phyloP scores from a whole-genome alignment of 2,329 filamentous ascomycete species.

The Pseudogymnoascus sp. region DNA sequence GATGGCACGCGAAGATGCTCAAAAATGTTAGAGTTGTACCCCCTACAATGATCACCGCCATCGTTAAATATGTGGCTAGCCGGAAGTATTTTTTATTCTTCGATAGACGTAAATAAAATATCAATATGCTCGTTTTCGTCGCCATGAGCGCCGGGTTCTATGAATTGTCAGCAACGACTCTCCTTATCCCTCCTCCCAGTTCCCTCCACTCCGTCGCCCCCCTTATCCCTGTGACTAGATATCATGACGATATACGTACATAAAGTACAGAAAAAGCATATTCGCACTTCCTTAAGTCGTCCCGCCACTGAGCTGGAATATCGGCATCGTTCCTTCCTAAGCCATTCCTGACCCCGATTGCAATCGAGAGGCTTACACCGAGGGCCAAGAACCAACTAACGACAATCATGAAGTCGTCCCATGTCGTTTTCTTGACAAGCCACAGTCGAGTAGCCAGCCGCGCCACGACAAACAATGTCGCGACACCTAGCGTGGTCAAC shows the following conservation, averaged over 20 bases:
- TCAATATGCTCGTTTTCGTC: conserved; percentile 83
- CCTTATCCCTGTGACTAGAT: not conserved
- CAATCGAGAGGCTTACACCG: conserved; percentile 59
- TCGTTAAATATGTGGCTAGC: conserved; percentile 70
- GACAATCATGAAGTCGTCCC: conserved; percentile 70
- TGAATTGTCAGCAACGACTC: conserved; percentile 11
- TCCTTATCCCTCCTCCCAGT: not conserved
- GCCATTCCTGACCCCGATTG: conserved; percentile 54
- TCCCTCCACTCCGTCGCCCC: not conserved
- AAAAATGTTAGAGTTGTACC: conserved; percentile 74
- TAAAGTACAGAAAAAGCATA: conserved; percentile 59
- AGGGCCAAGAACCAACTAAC: conserved; percentile 45
- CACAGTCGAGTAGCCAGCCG: conserved; percentile 64
- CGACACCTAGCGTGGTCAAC: conserved; percentile 56
- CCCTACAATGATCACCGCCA: conserved; percentile 69
- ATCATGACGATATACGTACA: conserved; percentile 31
- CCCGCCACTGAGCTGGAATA: conserved; percentile 43
- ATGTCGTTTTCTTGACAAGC: conserved; percentile 62
- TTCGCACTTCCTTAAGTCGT: conserved; percentile 49
- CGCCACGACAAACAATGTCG: conserved; percentile 66
- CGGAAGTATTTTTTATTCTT: conserved; percentile 71
- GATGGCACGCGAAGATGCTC: conserved; percentile 79
- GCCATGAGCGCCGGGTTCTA: conserved; percentile 85
- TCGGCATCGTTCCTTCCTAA: conserved; percentile 60
- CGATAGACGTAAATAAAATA: conserved; percentile 81